phyloP scores from a whole-genome alignment of 371 early-diverging fungal genomes.

The Syncephalis plumigaleata region DNA sequence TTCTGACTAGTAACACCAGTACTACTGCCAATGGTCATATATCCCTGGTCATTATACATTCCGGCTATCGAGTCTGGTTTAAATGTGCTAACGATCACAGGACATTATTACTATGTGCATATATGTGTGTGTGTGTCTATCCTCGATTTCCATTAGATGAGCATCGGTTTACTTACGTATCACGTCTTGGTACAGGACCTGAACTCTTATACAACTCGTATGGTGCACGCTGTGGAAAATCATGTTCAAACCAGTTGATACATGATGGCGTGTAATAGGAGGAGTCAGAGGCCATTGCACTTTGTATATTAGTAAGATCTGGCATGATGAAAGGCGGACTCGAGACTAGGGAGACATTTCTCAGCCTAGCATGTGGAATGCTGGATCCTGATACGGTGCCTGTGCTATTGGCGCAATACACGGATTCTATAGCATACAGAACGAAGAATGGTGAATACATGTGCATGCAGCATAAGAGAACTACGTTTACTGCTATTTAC shows the following conservation, averaged over 20 bases:
- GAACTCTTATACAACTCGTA: conserved; percentile 13
- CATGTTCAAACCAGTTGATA: conserved; percentile 25
- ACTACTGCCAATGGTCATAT: too few relatives aligned
- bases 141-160: too few relatives aligned
- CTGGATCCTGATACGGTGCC: conserved; percentile 7
- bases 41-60: conserved; percentile 18
- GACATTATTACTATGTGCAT: too few relatives aligned
- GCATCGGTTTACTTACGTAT: neutral
- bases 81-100: conserved; percentile 13
- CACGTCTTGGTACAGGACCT: conserved; percentile 1
- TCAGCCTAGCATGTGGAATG: conserved; percentile 11
- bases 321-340: conserved; percentile 9
- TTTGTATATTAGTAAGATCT: too few relatives aligned
- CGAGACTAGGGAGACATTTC: conserved; percentile 17
- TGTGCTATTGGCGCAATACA: conserved; percentile 11
- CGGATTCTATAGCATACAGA: too few relatives aligned
- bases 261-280: conserved; percentile 8
- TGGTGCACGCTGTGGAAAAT: conserved; percentile 22
- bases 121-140: too few relatives aligned
- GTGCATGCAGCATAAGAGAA: neutral
- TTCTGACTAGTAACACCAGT: conserved; percentile 11
- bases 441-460: conserved; percentile 7
- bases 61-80: conserved; percentile 22
- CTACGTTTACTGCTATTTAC: conserved; percentile 5
- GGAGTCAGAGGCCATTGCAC: too few relatives aligned